Percentiles rank a stretch among this genome's conserved stretches.
These are phyloP conservation scores for Trichopus zeylanicus DNA, from an alignment of 116 monocot genomes.

Conservation along the genomic window DNA sequence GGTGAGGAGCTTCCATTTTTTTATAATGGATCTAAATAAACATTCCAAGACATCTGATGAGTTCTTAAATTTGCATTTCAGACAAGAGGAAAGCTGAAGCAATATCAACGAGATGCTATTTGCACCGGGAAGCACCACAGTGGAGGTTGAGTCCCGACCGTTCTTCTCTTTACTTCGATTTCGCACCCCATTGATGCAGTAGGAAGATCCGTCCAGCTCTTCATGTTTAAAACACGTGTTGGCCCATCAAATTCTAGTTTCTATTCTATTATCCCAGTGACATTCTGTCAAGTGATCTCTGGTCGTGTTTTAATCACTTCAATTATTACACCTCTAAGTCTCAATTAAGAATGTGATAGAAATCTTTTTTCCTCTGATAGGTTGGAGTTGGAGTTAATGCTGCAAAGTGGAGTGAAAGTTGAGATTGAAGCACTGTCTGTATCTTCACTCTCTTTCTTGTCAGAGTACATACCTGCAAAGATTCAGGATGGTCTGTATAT, in stretches of 20 bases:
- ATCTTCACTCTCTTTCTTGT: conserved; percentile 63
- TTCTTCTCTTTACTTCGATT: too few relatives aligned
- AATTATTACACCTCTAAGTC: too few relatives aligned
- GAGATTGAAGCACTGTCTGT: conserved; percentile 90
- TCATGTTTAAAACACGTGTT: too few relatives aligned
- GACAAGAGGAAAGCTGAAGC: conserved; percentile 72
- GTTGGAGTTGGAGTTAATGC: conserved; percentile 74
- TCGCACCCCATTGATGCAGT: too few relatives aligned
- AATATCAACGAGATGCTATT: conserved; percentile 78
- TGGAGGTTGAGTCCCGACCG: conserved; percentile 60
- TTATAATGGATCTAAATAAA: not conserved
- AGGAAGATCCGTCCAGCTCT: too few relatives aligned
- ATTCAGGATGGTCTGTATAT: conserved; percentile 24
- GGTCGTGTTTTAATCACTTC: too few relatives aligned
- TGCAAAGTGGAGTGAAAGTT: conserved; percentile 81
- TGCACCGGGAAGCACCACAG: conserved; percentile 52
- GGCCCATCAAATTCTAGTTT: too few relatives aligned
- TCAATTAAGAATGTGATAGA: not conserved
- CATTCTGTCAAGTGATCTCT: too few relatives aligned
- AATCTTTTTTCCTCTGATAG: conserved; percentile 33
- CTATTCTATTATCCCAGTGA: too few relatives aligned
- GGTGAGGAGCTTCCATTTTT: conserved; percentile 24
- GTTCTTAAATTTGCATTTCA: conserved; percentile 11
- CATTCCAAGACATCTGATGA: not conserved
- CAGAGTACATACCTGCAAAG: conserved; percentile 73